Evolutionary conservation across 129 eudicot species (phyloP).

Genomic region (Pseudognaphalium luteoalbum): DNA sequence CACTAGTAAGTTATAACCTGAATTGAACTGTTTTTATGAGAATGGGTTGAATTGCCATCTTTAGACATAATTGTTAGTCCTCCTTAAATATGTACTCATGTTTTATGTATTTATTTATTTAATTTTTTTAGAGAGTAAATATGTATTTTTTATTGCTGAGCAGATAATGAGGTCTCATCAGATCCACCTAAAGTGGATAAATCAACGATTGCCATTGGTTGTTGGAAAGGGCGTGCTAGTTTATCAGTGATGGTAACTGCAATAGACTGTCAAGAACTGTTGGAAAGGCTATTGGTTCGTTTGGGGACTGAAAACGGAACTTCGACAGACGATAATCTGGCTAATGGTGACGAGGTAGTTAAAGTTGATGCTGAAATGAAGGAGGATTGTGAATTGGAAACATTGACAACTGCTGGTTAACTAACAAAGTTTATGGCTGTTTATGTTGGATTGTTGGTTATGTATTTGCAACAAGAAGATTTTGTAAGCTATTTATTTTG

Average conservation of each 20-base stretch:
- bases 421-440: constrained; percentile 5
- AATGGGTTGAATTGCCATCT: background rate
- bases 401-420: constrained; percentile 27
- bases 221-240: constrained; percentile 93
- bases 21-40: background rate
- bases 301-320: constrained; percentile 31
- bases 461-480: constrained; percentile 18
- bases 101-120: no score
- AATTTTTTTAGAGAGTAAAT: background rate
- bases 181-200: constrained; percentile 48
- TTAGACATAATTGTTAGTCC: background rate
- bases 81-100: background rate
- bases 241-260: constrained; percentile 85
- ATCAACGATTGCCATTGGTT: constrained; percentile 80
- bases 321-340: constrained; percentile 13
- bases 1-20: background rate
- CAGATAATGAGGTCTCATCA: constrained; percentile 43
- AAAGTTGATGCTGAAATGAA: constrained; percentile 28
- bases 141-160: constrained; percentile 9
- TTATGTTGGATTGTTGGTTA: constrained; percentile 25
- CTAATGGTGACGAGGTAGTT: constrained; percentile 21
- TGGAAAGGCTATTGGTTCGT: constrained; percentile 60
- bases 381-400: constrained; percentile 22
- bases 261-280: constrained; percentile 78
- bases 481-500: constrained; percentile 16